Evolutionary conservation across 2,329 filamentous ascomycete species (phyloP), one percentile per base, ranked within the genome.

Genomic region (Nemania sp.): DNA sequence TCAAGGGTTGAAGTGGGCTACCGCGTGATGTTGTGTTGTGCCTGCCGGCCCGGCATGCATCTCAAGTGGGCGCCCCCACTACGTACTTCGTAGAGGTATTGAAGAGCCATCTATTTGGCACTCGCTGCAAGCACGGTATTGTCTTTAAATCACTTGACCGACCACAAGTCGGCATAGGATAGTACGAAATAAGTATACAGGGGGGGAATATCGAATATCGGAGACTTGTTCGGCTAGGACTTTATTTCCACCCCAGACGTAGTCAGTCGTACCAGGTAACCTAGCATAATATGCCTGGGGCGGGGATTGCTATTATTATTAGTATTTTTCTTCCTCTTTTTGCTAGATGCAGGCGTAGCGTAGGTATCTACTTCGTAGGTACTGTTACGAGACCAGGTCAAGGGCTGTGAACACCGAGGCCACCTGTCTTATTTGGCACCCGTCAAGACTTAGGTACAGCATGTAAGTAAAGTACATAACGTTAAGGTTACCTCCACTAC

Each of bases 31-130:
- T 60, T 50, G 57, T 25, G 49, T 50, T 46, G 40, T 59, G 60
- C 55, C 56, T 59, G 55, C 55, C 56, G 55, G 59, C 42, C 57
- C 60, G 57, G 60, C 53, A 63, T 51, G 49, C 53, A 45, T 57
- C 43, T 53, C 3, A 39, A 32, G 45, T n/a, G 37, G 42, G 34
- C 54, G 43, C 25, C 17, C 17, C 43, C 11, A 49, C 12, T 35
- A 43, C n/a, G n/a, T n/a, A n/a, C n/a, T n/a, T n/a, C n/a, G n/a
- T n/a, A n/a, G n/a, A n/a, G n/a, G 25, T 45, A 53, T 57, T 60
- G 4, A 29, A 29, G 25, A 29, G 25, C 4, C 7, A 29, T 29
- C 4, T 29, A 29, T 29, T 29, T 29, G 25, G 25, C 7, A 29
- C 25, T 29, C 7, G 45, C 48, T 60, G 57, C 51, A 32, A n/a